Percentiles rank a stretch among this genome's conserved stretches.
Evolutionary conservation across 768 basidiomycete genomes (phyloP).

Genomic region (Kwoniella newhampshirensis): DNA sequence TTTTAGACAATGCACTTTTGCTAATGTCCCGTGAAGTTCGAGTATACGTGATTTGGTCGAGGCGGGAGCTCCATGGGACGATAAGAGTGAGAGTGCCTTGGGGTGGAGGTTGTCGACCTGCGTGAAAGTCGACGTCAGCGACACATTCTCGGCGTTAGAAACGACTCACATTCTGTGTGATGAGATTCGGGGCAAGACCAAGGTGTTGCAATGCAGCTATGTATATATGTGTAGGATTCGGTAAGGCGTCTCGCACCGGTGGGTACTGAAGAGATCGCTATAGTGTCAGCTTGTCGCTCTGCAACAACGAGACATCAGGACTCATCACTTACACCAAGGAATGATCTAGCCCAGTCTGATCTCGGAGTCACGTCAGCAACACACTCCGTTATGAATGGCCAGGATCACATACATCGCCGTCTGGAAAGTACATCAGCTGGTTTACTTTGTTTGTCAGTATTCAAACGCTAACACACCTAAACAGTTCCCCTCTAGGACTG

Average conservation of each 20-base stretch:
- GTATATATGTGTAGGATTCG: slow-evolving; percentile 86
- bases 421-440: slow-evolving; percentile 54
- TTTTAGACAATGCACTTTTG: slow-evolving; percentile 73
- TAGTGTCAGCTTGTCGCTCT: background rate
- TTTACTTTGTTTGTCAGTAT: background rate
- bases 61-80: slow-evolving; percentile 54
- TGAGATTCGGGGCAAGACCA: slow-evolving; percentile 62
- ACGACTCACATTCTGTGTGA: slow-evolving; percentile 60
- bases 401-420: slow-evolving; percentile 61
- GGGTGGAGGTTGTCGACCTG: slow-evolving; percentile 91
- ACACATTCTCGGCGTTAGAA: background rate
- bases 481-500: slow-evolving; percentile 66
- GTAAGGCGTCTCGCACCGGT: slow-evolving; percentile 73
- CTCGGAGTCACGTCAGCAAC: background rate
- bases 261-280: slow-evolving; percentile 61
- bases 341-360: slow-evolving; percentile 62
- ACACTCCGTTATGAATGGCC: background rate
- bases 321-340: slow-evolving; percentile 34
- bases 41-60: slow-evolving; percentile 61
- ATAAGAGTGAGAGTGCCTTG: slow-evolving; percentile 59
- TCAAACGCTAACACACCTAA: slow-evolving; percentile 60
- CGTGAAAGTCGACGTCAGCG: slow-evolving; percentile 1
- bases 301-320: background rate
- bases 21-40: slow-evolving; percentile 85
- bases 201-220: slow-evolving; percentile 77